Conservation (phyloP, 139 green algal species). For the Mychonastes homosphaera region DNA sequence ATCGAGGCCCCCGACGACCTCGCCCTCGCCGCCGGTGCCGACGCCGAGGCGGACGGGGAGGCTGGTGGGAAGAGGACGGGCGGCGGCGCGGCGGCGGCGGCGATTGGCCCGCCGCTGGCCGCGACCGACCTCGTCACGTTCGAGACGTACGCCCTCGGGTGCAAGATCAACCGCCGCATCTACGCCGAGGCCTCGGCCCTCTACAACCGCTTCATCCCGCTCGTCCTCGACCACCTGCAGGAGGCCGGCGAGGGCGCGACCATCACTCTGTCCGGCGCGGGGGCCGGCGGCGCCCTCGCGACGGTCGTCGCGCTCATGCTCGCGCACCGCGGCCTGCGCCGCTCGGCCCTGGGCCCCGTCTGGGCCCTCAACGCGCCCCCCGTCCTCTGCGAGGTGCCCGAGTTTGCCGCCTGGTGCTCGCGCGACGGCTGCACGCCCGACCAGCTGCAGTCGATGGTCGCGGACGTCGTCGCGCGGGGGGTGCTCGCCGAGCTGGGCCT, state of each 20-base stretch:
- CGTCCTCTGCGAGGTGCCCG: constrained; percentile 17
- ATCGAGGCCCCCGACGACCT: constrained; percentile 8
- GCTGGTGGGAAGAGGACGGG: constrained; percentile 13
- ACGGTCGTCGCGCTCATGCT: constrained; percentile 20
- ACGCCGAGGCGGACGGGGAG: neutral
- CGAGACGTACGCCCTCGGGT: constrained; percentile 24
- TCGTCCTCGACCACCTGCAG: constrained; percentile 26
- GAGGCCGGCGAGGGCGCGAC: neutral
- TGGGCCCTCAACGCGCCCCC: constrained; percentile 13
- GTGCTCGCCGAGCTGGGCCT: constrained; percentile 26
- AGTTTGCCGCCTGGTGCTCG: constrained; percentile 18
- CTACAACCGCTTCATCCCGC: constrained; percentile 26
- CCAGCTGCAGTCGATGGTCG: constrained; percentile 17
- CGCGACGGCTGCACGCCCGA: constrained; percentile 15
- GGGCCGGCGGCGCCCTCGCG: constrained; percentile 22
- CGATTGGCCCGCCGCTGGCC: neutral
- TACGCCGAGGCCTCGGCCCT: constrained; percentile 23
- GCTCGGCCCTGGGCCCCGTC: constrained; percentile 1
- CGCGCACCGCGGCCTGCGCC: constrained; percentile 9
- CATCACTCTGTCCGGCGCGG: constrained; percentile 20
- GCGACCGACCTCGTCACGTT: constrained; percentile 21
- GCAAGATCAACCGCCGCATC: constrained; percentile 21
- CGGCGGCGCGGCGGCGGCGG: constrained; percentile 3
- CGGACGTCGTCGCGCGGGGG: constrained; percentile 19
- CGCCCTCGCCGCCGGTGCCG: constrained; percentile 14